Conservation (phyloP, 805 yeast genomes). For the Metschnikowia hibisci region DNA sequence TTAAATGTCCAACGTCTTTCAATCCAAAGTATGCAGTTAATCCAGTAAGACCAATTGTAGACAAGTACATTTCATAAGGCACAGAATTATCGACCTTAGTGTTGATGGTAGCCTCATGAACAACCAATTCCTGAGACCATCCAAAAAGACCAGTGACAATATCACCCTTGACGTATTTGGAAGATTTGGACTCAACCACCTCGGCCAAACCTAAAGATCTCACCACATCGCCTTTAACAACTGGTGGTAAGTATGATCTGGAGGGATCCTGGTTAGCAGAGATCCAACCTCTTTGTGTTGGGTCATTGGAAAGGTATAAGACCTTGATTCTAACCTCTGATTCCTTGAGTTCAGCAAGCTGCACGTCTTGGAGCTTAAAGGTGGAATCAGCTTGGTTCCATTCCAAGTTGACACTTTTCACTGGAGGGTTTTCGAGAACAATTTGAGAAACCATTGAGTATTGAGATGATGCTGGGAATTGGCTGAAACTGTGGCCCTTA, state of each 20-base stretch:
- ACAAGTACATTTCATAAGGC: constrained; percentile 43
- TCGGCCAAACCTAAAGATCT: constrained; percentile 45
- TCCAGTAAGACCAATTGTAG: constrained; percentile 53
- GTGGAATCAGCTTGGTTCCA: constrained; percentile 27
- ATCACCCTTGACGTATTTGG: constrained; percentile 42
- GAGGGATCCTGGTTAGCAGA: constrained; percentile 28
- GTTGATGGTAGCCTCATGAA: constrained; percentile 24
- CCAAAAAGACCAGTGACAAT: constrained; percentile 33
- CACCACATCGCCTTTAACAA: constrained; percentile 43
- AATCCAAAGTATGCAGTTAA: constrained; percentile 60
- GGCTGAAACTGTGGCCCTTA: not conserved
- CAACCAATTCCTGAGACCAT: constrained; percentile 49
- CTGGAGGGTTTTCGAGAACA: constrained; percentile 23
- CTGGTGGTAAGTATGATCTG: constrained; percentile 34
- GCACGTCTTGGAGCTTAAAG: constrained; percentile 22
- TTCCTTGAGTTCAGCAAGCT: constrained; percentile 22
- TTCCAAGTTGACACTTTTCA: constrained; percentile 18
- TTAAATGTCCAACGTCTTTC: constrained; percentile 44
- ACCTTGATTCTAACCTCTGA: constrained; percentile 45
- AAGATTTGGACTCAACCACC: constrained; percentile 45
- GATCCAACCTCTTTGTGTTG: constrained; percentile 60
- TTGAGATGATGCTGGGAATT: not conserved
- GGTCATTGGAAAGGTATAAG: constrained; percentile 52
- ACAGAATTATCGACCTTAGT: constrained; percentile 27
- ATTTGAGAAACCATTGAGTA: constrained; percentile 16